Evolutionary conservation across 2,329 filamentous ascomycete species (phyloP), one percentile per base, ranked within the genome.

Genomic region (Aspergillus pseudoterreus): DNA sequence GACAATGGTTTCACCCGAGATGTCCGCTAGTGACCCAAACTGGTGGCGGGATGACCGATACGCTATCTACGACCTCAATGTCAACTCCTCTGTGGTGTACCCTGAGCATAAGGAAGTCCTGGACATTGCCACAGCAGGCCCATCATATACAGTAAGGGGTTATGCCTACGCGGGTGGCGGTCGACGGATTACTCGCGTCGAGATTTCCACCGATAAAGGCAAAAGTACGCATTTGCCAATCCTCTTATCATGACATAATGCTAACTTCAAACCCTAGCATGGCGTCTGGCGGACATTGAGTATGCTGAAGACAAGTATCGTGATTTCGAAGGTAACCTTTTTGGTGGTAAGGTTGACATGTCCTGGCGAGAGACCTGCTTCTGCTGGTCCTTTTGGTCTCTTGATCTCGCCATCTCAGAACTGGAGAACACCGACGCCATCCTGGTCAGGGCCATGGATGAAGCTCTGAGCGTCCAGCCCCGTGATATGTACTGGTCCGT

Each of bases 401-500:
- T 95, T 15, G 81, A 86, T 9, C 78, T 96, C 17, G 70, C 82
- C 0, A 69, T 88, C 0, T 64, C 76, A 0, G 83, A 88, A 21
- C 75, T 96, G 14, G 74, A 76, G 38, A 72, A 72, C 2, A 81
- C 88, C 1, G 81, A 84, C 41, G 90, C 91, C 62, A 83, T 96
- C 35, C 79, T 95, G 63, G 84, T 95, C 4, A 81, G 92, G 42
- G 87, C 86, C 4, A 95, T 96, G 90, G 92, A 96, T 60, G 92
- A 96, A 58, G 82, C 86, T 49, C 86, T 96, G 82, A 89, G 88
- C 70, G 76, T 89, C 0, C 90, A 95, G 67, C 92, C 92, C 4
- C 81, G 89, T 55, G 92, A 96, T 63, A 94, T 96, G 89, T 96
- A 96, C 73, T 96, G 92, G 92, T 91, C 84, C 54, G 90, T 95